Evolutionary conservation across 2,329 filamentous ascomycete genomes (phyloP).

Genomic region (Phialophora chinensis): DNA sequence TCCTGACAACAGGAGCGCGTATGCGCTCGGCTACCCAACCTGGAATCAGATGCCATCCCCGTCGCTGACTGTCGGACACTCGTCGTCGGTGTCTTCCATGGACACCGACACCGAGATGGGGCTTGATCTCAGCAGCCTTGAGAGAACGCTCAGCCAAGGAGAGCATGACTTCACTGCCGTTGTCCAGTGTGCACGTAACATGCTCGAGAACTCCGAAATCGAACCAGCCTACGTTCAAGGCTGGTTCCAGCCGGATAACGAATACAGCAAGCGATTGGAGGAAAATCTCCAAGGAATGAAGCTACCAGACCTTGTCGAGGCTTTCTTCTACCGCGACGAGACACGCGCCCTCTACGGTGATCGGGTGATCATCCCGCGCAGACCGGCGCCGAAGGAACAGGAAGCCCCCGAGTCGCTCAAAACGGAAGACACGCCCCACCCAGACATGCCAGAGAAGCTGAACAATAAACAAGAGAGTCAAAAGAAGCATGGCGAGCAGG

Average conservation of each 20-base stretch:
- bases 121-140: conserved; percentile 2
- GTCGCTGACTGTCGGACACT: not conserved
- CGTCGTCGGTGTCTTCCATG: conserved; percentile 7
- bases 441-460: not conserved
- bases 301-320: conserved; percentile 22
- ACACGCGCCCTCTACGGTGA: conserved; percentile 24
- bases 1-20: not conserved
- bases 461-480: conserved; percentile 16
- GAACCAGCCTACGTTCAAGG: conserved; percentile 26
- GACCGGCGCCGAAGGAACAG: not conserved
- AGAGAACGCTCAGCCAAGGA: conserved; percentile 1
- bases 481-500: conserved; percentile 19
- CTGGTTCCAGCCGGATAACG: conserved; percentile 31
- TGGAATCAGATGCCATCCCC: conserved; percentile 4
- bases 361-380: conserved; percentile 17
- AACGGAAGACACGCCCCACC: not conserved
- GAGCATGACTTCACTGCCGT: conserved; percentile 11
- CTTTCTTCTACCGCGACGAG: conserved; percentile 24
- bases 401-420: not conserved
- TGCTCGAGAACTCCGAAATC: conserved; percentile 18
- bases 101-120: not conserved
- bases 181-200: not conserved
- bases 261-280: conserved; percentile 24
- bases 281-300: conserved; percentile 7
- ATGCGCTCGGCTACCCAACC: not conserved